Base-by-base conservation (phyloP, 2,329 filamentous ascomycete genomes). In the Epichloe brachyelytri region DNA sequence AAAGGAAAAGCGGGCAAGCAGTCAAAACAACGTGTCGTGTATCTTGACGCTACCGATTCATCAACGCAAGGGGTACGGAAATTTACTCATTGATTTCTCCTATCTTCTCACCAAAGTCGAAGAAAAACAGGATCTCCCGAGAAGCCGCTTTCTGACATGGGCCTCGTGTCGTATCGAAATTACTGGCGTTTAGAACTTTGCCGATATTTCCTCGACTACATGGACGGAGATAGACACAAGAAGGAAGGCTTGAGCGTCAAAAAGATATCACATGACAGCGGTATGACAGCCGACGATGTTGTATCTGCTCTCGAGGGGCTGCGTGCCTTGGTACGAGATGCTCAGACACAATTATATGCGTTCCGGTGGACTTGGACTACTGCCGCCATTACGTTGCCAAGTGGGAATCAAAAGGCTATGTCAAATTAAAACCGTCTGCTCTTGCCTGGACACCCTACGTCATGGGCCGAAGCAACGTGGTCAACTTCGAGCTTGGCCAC, bases 111-210 rank as follows among this genome's bases (percentile, higher is more conserved):
- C 94, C 0, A 82, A 89, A 48, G 88, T 94, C 1, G 93, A 98
- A 68, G 80, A 84, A 60, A 96, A 67, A 94, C 89, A 0, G 93
- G 93, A 10, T 96, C 91, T 1, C 93, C 93, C 0, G 93, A 98
- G 66, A 98, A 98, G 67, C 93, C 93, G 0, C 76, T 98, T 3
- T 97, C 93, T 0, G 93, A 98, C 63, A 96, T 98, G 88, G 93
- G 93, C 3, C 70, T 98, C 39, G 91, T 97, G 4, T 97, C 91
- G 2, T 98, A 98, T 64, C 82, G 93, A 43, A 96, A 95, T 60
- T 98, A 98, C 66, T 98, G 93, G 93, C 84, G 93, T 19, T 73
- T 95, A 10, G 77, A 95, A 2, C 72, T 98, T 50, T 96, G 90
- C 63, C 85, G 86, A 55, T 88, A 95, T 58, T 75, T 98, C 6